Conservation (phyloP, 129 eudicot species). For the Dittrichia graveolens region DNA sequence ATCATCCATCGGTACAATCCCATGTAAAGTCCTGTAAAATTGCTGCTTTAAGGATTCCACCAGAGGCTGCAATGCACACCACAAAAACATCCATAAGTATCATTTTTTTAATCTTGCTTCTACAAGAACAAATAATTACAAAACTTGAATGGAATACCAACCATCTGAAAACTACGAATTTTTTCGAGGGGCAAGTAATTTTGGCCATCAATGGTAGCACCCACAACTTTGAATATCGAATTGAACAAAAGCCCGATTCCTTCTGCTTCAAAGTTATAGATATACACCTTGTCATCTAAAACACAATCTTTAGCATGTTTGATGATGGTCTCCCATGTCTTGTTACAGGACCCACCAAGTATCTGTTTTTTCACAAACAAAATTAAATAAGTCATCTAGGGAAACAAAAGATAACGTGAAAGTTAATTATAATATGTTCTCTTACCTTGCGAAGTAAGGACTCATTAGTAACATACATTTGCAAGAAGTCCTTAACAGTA, state of each 20-base stretch:
- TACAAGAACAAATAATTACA: neutral
- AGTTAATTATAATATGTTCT: neutral
- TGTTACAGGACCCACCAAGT: conserved; percentile 54
- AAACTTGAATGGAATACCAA: conserved; percentile 28
- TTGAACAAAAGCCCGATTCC: conserved; percentile 48
- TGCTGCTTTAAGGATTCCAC: conserved; percentile 57
- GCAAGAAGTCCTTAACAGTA: conserved; percentile 57
- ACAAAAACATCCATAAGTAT: conserved; percentile 1
- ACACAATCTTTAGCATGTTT: conserved; percentile 58
- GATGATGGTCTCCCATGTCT: conserved; percentile 60
- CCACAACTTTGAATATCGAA: conserved; percentile 53
- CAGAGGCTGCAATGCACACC: conserved; percentile 37
- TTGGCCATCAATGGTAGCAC: conserved; percentile 67
- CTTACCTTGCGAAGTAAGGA: conserved; percentile 54
- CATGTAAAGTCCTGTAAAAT: conserved; percentile 39
- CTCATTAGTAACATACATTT: conserved; percentile 44
- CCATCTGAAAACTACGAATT: conserved; percentile 57
- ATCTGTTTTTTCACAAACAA: conserved; percentile 39
- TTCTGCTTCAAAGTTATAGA: conserved; percentile 39
- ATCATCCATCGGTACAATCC: conserved; percentile 40
- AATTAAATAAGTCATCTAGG: neutral
- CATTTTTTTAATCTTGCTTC: neutral
- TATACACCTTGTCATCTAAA: conserved; percentile 47
- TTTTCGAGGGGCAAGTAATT: conserved; percentile 41
- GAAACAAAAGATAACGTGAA: neutral